These are phyloP conservation scores for Aureobasidium sp. DNA, from an alignment of 2,329 filamentous ascomycete species.

Conservation along the genomic window DNA sequence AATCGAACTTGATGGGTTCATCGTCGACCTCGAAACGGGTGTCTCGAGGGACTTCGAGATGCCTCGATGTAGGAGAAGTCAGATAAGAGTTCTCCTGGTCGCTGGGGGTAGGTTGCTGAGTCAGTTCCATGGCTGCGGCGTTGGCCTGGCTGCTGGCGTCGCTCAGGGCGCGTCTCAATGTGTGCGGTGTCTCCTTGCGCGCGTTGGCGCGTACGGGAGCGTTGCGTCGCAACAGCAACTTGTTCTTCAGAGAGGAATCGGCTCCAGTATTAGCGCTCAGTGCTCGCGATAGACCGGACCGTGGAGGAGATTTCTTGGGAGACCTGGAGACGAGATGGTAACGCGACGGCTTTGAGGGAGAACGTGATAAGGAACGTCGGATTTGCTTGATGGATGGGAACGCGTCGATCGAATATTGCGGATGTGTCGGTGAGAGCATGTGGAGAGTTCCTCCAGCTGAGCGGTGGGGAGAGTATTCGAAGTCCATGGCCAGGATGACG, in stretches of 20 bases:
- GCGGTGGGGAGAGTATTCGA: constrained; percentile 45
- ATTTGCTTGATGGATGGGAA: constrained; percentile 75
- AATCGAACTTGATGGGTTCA: constrained; percentile 43
- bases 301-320: constrained; percentile 34
- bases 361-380: constrained; percentile 80
- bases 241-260: constrained; percentile 16
- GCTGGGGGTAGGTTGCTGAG: constrained; percentile 32
- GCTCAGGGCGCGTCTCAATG: constrained; percentile 68
- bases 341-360: constrained; percentile 72
- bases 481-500: constrained; percentile 35
- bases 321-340: constrained; percentile 55
- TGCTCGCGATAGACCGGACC: constrained; percentile 26
- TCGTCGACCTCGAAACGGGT: constrained; percentile 29
- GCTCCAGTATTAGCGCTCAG: constrained; percentile 20
- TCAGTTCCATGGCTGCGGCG: constrained; percentile 39
- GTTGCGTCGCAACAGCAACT: constrained; percentile 28
- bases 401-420: constrained; percentile 64
- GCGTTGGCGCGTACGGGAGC: constrained; percentile 56
- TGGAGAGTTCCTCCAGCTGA: constrained; percentile 68
- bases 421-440: constrained; percentile 69
- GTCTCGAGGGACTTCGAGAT: constrained; percentile 22
- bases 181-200: constrained; percentile 55
- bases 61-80: constrained; percentile 21
- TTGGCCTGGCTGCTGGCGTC: constrained; percentile 67
- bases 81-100: constrained; percentile 26